Evolutionary conservation across 1,139 yeast species (phyloP).

Genomic region (Meyerozyma elateridarum): DNA sequence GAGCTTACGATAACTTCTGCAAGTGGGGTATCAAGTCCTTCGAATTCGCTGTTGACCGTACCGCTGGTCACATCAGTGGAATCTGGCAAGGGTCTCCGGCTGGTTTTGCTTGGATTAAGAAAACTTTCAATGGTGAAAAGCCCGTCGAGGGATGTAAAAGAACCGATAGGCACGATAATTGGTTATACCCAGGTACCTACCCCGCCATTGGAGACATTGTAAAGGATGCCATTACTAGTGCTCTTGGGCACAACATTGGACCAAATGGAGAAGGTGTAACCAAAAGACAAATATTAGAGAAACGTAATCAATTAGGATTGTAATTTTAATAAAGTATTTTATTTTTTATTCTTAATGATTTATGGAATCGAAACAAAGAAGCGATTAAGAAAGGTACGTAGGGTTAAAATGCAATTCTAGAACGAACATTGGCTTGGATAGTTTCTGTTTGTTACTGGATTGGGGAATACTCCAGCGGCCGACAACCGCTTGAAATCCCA

Average conservation of each 20-base stretch:
- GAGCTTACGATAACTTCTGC: slow-evolving; percentile 9
- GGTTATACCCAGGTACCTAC: slow-evolving; percentile 19
- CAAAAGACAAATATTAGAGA: too few species aligned
- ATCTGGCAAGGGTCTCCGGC: slow-evolving; percentile 6
- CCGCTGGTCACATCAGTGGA: slow-evolving; percentile 11
- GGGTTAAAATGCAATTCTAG: slow-evolving; percentile 9
- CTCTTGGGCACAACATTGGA: neutral
- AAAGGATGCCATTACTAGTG: neutral
- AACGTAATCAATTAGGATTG: too few species aligned
- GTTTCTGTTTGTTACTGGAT: slow-evolving; percentile 61
- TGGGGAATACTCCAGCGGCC: slow-evolving; percentile 66
- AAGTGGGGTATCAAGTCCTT: slow-evolving; percentile 9
- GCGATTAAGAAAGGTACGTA: too few species aligned
- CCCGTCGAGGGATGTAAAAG: slow-evolving; percentile 26
- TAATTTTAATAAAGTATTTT: too few species aligned
- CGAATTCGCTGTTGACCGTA: slow-evolving; percentile 13
- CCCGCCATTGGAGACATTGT: neutral
- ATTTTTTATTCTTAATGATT: too few species aligned
- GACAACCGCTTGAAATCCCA: slow-evolving; percentile 75
- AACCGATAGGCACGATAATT: slow-evolving; percentile 19
- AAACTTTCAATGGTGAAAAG: slow-evolving; percentile 17
- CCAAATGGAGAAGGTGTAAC: slow-evolving; percentile 2
- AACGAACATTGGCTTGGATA: slow-evolving; percentile 66
- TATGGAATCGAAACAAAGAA: too few species aligned
- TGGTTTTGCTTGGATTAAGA: slow-evolving; percentile 10